phyloP scores from a whole-genome alignment of 331 rosid genomes.

The Ulmus americana region DNA sequence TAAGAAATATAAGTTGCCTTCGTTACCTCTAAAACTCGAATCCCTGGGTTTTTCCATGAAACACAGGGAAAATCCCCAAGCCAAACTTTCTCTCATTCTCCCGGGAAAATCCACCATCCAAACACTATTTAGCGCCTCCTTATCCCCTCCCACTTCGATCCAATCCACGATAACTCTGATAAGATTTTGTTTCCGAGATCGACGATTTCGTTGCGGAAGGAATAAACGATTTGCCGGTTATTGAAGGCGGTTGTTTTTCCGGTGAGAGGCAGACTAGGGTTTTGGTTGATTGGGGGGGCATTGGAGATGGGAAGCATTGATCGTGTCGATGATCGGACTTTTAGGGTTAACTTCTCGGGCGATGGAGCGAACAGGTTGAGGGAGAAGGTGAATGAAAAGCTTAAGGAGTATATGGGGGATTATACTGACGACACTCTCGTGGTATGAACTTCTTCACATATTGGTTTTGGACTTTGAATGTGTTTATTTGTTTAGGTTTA shows the following conservation, averaged over 20 bases:
- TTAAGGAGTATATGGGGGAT: constrained; percentile 93
- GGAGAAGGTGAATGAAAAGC: constrained; percentile 64
- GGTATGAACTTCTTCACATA: constrained; percentile 43
- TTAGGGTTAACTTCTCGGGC: constrained; percentile 47
- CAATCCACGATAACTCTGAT: neutral
- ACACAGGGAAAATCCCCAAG: neutral
- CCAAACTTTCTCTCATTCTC: neutral
- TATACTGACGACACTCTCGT: constrained; percentile 92
- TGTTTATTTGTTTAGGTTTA: neutral
- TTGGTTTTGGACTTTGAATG: neutral
- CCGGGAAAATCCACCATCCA: neutral
- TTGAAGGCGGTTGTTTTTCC: too few species aligned
- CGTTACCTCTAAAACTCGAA: neutral
- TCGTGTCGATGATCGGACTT: constrained; percentile 50
- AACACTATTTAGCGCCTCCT: neutral
- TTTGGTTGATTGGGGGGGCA: constrained; percentile 16
- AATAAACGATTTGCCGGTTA: neutral
- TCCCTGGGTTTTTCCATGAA: constrained; percentile 7
- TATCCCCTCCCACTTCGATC: neutral
- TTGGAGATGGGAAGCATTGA: constrained; percentile 72
- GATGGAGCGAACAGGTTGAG: constrained; percentile 55
- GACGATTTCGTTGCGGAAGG: neutral
- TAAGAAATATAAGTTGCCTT: too few species aligned
- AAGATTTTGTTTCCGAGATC: constrained; percentile 18
- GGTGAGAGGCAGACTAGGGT: constrained; percentile 35